Percentiles rank a stretch among this genome's conserved stretches.
phyloP scores from a whole-genome alignment of 305 asterid species.

The Fraxinus albicans region DNA sequence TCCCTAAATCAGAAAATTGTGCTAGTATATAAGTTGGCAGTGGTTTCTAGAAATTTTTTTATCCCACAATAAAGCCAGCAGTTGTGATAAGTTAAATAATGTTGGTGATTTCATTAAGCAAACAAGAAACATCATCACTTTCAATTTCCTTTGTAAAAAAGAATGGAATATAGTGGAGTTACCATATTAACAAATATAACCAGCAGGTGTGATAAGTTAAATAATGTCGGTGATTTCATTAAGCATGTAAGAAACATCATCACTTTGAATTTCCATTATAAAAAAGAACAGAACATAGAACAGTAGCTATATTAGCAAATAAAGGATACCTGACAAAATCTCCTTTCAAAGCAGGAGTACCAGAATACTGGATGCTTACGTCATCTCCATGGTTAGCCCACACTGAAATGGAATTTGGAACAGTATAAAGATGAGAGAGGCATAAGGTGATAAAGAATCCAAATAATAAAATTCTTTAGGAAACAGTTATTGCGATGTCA shows the following conservation, averaged over 20 bases:
- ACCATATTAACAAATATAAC: neutral
- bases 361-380: slow-evolving; percentile 95
- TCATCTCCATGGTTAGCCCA: slow-evolving; percentile 99
- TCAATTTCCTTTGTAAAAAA: neutral
- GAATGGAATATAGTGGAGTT: neutral
- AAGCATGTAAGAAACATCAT: neutral
- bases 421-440: slow-evolving; percentile 18
- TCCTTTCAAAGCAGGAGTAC: slow-evolving; percentile 98
- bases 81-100: neutral
- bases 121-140: neutral
- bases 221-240: no score
- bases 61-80: neutral
- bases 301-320: no score
- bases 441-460: slow-evolving; percentile 20
- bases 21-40: neutral
- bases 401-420: slow-evolving; percentile 50
- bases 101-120: neutral
- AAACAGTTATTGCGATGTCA: slow-evolving; percentile 9
- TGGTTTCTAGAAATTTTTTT: neutral
- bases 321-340: slow-evolving; percentile 86
- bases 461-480: slow-evolving; percentile 16
- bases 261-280: neutral
- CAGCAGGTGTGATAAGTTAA: no score
- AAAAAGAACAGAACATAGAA: neutral
- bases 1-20: neutral